Percentiles rank a stretch among this genome's conserved stretches.
These are phyloP conservation scores for cucumber (Cucumis sativus) DNA, from an alignment of 306 rosid genomes.

Conservation along the genomic window DNA sequence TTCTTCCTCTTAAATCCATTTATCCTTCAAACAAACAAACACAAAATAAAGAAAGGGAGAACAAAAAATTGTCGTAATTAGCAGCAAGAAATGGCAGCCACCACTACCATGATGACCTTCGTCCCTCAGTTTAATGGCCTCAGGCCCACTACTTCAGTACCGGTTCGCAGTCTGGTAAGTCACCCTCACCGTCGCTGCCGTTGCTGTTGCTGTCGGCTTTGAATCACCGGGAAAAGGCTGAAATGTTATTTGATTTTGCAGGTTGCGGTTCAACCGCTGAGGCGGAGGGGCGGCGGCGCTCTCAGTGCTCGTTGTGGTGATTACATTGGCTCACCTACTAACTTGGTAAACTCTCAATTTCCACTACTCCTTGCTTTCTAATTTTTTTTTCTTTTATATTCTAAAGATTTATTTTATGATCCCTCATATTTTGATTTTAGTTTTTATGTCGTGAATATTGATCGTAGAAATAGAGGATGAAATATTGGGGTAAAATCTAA, in stretches of 20 bases:
- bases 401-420: too few relatives aligned
- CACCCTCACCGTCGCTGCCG: background rate
- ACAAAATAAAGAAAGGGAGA: background rate
- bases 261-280: slow-evolving; percentile 55
- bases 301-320: slow-evolving; percentile 78
- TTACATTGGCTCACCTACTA: slow-evolving; percentile 81
- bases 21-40: background rate
- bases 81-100: slow-evolving; percentile 45
- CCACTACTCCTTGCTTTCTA: background rate
- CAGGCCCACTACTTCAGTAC: slow-evolving; percentile 37
- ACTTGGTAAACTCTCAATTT: slow-evolving; percentile 44
- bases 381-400: background rate
- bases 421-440: background rate
- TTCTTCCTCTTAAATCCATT: slow-evolving; percentile 1
- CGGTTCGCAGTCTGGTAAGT: slow-evolving; percentile 49
- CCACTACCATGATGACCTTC: slow-evolving; percentile 45
- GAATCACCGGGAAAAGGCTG: background rate
- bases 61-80: background rate
- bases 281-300: slow-evolving; percentile 70
- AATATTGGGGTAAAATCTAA: background rate
- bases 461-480: background rate
- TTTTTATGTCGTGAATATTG: background rate
- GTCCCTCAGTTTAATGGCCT: slow-evolving; percentile 80
- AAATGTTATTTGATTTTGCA: slow-evolving; percentile 6
- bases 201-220: background rate